phyloP scores from a whole-genome alignment of 208 protist genomes.

The Trypanosoma cruzi region DNA sequence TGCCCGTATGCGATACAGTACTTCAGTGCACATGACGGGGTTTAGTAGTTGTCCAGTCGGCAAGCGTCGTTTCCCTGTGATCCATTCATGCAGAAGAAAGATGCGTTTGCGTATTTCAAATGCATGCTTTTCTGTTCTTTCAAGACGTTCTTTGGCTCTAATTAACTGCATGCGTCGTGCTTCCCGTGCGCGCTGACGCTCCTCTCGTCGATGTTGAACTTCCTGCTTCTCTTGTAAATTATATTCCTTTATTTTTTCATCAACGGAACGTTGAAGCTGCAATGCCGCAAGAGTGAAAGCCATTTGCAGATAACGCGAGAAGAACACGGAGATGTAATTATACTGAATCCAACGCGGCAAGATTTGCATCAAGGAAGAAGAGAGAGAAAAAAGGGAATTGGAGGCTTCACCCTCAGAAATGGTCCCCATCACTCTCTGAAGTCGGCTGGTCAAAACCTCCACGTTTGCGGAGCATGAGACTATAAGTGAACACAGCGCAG shows the following conservation, averaged over 20 bases:
- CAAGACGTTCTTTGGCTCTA: background rate
- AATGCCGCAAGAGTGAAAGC: background rate
- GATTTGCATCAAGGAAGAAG: background rate
- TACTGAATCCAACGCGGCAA: background rate
- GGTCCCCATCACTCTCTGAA: background rate
- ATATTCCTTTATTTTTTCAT: background rate
- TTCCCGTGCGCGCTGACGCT: background rate
- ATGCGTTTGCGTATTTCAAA: conserved; percentile 21
- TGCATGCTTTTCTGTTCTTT: conserved; percentile 8
- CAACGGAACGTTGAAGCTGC: background rate
- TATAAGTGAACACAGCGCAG: background rate
- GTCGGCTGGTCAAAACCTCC: background rate
- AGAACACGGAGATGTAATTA: background rate
- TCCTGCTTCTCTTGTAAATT: background rate
- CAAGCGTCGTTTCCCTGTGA: conserved; percentile 3
- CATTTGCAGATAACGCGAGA: background rate
- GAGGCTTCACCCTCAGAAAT: too few relatives aligned
- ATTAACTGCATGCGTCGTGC: background rate
- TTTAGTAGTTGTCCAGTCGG: background rate
- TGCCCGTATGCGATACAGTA: conserved; percentile 11
- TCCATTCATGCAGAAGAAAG: conserved; percentile 13
- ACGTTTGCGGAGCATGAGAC: background rate
- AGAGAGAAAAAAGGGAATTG: background rate
- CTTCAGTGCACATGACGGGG: background rate
- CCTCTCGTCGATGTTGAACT: background rate